phyloP scores from a whole-genome alignment of 345 rosid genomes.

The Garcia nutans region DNA sequence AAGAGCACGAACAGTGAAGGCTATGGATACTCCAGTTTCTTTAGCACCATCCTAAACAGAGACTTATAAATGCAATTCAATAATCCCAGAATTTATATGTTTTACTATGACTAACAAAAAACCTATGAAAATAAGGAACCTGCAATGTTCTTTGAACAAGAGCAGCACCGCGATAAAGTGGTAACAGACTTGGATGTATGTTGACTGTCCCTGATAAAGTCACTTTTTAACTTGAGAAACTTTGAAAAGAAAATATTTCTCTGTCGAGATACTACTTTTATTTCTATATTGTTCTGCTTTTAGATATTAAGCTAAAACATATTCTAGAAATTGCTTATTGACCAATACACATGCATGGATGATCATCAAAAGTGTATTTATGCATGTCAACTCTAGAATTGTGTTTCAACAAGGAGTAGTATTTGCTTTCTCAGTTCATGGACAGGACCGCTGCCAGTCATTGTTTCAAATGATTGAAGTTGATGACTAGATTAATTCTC shows the following conservation, averaged over 20 bases:
- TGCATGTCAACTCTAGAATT: not conserved
- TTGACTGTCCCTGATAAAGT: conserved; percentile 79
- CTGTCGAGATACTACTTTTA: not conserved
- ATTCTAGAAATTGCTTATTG: too few relatives aligned
- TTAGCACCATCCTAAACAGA: conserved; percentile 71
- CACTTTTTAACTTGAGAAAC: not conserved
- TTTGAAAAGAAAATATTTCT: not conserved
- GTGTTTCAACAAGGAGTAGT: not conserved
- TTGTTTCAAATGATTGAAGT: conserved; percentile 3
- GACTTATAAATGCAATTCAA: conserved; percentile 23
- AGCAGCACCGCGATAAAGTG: conserved; percentile 91
- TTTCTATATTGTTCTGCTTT: not conserved
- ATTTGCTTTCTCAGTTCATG: too few relatives aligned
- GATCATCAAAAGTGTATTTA: not conserved
- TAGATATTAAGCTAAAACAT: not conserved
- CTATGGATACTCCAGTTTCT: conserved; percentile 92
- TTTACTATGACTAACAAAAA: not conserved
- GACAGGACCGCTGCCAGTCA: not conserved
- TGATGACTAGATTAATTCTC: not conserved
- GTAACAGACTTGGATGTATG: conserved; percentile 90
- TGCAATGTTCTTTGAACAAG: conserved; percentile 91
- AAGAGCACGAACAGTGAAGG: conserved; percentile 74
- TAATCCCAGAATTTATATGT: conserved; percentile 9
- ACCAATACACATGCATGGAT: not conserved
- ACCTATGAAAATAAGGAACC: conserved; percentile 39